Conservation (phyloP, 2,329 filamentous ascomycete genomes). For the Fusarium tuaranense region DNA sequence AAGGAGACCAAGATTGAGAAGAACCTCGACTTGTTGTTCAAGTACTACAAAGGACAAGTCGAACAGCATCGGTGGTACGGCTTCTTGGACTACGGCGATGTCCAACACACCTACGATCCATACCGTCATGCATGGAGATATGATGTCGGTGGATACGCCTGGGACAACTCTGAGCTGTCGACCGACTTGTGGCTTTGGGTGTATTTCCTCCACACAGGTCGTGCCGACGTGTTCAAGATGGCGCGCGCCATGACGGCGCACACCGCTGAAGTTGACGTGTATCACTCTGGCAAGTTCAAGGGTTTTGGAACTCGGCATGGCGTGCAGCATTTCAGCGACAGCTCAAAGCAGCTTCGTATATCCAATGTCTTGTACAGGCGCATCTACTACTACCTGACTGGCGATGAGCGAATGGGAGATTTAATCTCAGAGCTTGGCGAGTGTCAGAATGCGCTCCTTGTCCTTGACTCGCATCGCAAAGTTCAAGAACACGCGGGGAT, state of each 20-base stretch:
- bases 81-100: slow-evolving; percentile 71
- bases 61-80: slow-evolving; percentile 71
- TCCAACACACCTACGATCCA: slow-evolving; percentile 71
- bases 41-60: slow-evolving; percentile 66
- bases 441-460: slow-evolving; percentile 22
- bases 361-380: slow-evolving; percentile 47
- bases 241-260: slow-evolving; percentile 69
- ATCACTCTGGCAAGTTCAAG: slow-evolving; percentile 68
- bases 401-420: slow-evolving; percentile 68
- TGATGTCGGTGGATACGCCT: slow-evolving; percentile 72
- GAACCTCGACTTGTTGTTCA: slow-evolving; percentile 65
- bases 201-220: slow-evolving; percentile 69
- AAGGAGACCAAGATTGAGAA: slow-evolving; percentile 58
- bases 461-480: slow-evolving; percentile 32
- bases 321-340: slow-evolving; percentile 71
- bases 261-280: slow-evolving; percentile 70
- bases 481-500: slow-evolving; percentile 28
- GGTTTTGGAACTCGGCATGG: slow-evolving; percentile 72
- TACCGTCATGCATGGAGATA: slow-evolving; percentile 72
- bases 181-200: slow-evolving; percentile 72
- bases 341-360: slow-evolving; percentile 71
- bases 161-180: slow-evolving; percentile 73
- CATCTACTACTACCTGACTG: slow-evolving; percentile 68
- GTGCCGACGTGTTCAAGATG: slow-evolving; percentile 67
- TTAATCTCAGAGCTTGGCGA: slow-evolving; percentile 22